Evolutionary conservation across 106 monocot genomes (phyloP).

Genomic region (Amphibolis antarctica): DNA sequence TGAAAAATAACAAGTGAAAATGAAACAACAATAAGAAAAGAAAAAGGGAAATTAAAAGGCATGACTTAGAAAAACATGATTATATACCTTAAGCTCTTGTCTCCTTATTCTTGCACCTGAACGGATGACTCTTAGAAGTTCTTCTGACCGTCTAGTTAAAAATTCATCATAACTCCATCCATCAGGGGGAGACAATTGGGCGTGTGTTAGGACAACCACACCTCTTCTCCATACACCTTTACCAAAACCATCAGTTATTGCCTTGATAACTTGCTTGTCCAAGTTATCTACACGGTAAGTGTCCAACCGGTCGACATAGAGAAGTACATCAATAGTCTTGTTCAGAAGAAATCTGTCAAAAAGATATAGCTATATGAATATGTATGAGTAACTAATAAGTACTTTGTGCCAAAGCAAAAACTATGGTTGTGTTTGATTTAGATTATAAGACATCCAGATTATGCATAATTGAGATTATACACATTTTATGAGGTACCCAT

Average conservation of each 20-base stretch:
- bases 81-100: constrained; percentile 4
- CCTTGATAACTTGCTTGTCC: constrained; percentile 20
- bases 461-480: too few species aligned
- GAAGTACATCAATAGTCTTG: constrained; percentile 27
- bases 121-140: constrained; percentile 2
- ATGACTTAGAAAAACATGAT: background rate
- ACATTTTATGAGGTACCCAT: too few species aligned
- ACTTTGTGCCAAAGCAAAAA: too few species aligned
- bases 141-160: constrained; percentile 4
- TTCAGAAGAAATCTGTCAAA: constrained; percentile 22
- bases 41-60: background rate
- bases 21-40: too few species aligned
- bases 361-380: background rate
- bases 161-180: constrained; percentile 8
- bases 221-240: constrained; percentile 27
- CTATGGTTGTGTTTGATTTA: too few species aligned
- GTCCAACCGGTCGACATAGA: constrained; percentile 27
- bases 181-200: constrained; percentile 17
- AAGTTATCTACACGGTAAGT: constrained; percentile 24
- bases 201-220: constrained; percentile 23
- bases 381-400: too few species aligned
- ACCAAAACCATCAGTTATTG: constrained; percentile 26
- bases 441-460: too few species aligned
- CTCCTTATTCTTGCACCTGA: constrained; percentile 1
- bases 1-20: too few species aligned